These are phyloP conservation scores for Daldinia decipiens DNA, from an alignment of 495 filamentous ascomycete species.

Conservation along the genomic window DNA sequence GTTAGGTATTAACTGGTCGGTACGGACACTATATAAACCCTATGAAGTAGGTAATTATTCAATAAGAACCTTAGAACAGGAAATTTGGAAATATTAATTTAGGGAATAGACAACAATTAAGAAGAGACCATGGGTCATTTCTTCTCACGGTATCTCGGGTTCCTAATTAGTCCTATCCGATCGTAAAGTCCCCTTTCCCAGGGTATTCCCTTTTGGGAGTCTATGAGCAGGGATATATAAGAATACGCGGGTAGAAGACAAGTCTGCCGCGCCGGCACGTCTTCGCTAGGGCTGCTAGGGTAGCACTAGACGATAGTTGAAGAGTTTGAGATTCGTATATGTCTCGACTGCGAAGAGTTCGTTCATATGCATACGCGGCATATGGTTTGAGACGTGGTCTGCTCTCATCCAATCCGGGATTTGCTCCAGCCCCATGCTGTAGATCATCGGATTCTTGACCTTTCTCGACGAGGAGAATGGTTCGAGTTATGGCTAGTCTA, in stretches of 20 bases:
- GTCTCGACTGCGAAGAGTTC: neutral
- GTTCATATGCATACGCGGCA: conserved; percentile 9
- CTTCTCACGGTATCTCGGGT: neutral
- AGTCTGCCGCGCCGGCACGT: neutral
- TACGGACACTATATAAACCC: neutral
- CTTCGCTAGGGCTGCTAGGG: neutral
- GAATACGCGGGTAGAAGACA: neutral
- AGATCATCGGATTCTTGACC: conserved; percentile 20
- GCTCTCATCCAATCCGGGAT: conserved; percentile 35
- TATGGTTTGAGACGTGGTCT: conserved; percentile 34
- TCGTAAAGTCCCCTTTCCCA: conserved; percentile 1
- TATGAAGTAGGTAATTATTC: conserved; percentile 3
- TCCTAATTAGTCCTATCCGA: neutral
- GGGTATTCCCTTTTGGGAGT: conserved; percentile 2
- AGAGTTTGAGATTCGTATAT: neutral
- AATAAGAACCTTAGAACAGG: neutral
- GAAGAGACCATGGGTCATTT: neutral
- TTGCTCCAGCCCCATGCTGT: conserved; percentile 28
- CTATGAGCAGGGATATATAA: neutral
- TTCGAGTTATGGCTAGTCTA: conserved; percentile 15
- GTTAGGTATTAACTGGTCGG: neutral
- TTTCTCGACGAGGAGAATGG: conserved; percentile 15
- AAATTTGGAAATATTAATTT: neutral
- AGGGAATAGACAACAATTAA: neutral
- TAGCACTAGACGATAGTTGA: neutral